Base-by-base conservation (phyloP, 768 basidiomycete genomes). In the Mycena pura region DNA sequence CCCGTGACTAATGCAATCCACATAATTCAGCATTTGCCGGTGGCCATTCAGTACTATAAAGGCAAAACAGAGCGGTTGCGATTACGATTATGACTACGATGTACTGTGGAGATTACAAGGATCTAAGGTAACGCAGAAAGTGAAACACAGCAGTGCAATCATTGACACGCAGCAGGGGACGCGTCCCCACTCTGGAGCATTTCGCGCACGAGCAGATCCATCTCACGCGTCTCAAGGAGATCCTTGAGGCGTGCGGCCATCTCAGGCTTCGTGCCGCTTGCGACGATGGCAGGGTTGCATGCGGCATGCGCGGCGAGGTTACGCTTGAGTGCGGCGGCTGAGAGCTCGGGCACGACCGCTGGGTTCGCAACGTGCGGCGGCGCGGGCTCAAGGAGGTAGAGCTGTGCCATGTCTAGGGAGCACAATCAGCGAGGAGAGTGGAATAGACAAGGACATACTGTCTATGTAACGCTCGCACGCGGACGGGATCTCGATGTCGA, bases 291-390 rank as follows among this genome's bases (percentile, higher is more conserved):
- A 21, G 77, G 64, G 63, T 90, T 86, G 57, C 69, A 70, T 11
- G 63, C 73, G 1, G 85, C 80, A 65, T 90, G 87, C 1, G 81
- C 87, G 19, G 76, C 74, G 5, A 90, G 78, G 64, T 90, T 90
- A 11, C 83, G 76, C 63, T 79, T 80, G 28, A 90, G 74, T 0
- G 84, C 86, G 1, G 74, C 73, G 5, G 66, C 60, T 15, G 86
- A 82, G 13, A 89, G 76, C 11, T 72, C 69, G 14, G 70, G 49
- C 62, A 83, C 84, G 17, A 73, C 60, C 8, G 65, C 57, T 5
- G 84, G 79, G 45, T 80, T 73, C 15, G 71, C 72, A 58, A 88
- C 79, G 34, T 88, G 76, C 8, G 88, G 86, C 0, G 86, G 79
- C 0, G 52, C 50, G 4, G 79, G 79, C 27, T 83, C 56, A 36